Percentiles rank a stretch among this genome's conserved stretches.
Conservation (phyloP, 2,329 filamentous ascomycete genomes). For the Hypomyces rosellus region DNA sequence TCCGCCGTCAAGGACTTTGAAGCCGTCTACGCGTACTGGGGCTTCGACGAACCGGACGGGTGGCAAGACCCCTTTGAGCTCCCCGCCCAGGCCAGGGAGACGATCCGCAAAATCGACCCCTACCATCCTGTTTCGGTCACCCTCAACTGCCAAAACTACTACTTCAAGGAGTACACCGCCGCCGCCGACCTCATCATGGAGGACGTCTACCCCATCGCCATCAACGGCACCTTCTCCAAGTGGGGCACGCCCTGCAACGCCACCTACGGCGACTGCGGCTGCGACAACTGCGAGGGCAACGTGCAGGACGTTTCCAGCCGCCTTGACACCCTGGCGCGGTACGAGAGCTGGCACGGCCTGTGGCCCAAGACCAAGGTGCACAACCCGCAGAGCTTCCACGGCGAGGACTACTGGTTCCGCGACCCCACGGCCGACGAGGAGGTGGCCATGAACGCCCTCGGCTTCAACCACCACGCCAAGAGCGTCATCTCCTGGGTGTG, state of each 20-base stretch:
- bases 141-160: conserved; percentile 57
- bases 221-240: conserved; percentile 47
- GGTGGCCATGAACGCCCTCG: conserved; percentile 38
- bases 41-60: conserved; percentile 46
- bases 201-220: conserved; percentile 54
- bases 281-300: conserved; percentile 51
- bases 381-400: conserved; percentile 42
- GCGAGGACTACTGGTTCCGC: conserved; percentile 42
- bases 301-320: conserved; percentile 44
- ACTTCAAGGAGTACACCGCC: conserved; percentile 48
- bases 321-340: conserved; percentile 31
- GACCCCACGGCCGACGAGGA: conserved; percentile 38
- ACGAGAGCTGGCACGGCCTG: conserved; percentile 35
- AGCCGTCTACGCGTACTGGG: conserved; percentile 40
- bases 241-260: conserved; percentile 52
- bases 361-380: conserved; percentile 39
- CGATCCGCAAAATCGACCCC: conserved; percentile 46
- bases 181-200: conserved; percentile 54
- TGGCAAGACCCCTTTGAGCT: conserved; percentile 47
- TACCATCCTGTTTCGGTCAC: conserved; percentile 56
- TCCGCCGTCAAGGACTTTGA: conserved; percentile 33
- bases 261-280: conserved; percentile 57
- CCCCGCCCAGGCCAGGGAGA: conserved; percentile 34
- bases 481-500: conserved; percentile 41
- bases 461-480: conserved; percentile 40